Evolutionary conservation across 495 filamentous ascomycete species (phyloP).

Genomic region (Hypomontagnella submonticulosa): DNA sequence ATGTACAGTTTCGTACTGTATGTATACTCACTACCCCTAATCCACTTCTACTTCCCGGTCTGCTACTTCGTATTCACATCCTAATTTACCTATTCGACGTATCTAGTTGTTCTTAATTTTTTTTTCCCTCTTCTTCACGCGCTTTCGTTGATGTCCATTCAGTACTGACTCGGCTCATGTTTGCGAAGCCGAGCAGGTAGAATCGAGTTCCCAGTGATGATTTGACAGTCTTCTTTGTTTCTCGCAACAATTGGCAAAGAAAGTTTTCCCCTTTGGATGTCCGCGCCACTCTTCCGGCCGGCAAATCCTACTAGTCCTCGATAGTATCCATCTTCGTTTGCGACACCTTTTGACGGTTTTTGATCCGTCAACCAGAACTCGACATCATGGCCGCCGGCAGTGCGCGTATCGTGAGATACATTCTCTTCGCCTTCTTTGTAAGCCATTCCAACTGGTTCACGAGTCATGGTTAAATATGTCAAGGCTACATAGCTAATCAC

Average conservation of each 20-base stretch:
- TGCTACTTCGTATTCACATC: slow-evolving; percentile 38
- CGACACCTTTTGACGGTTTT: slow-evolving; percentile 12
- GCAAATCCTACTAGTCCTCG: slow-evolving; percentile 19
- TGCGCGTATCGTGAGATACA: slow-evolving; percentile 83
- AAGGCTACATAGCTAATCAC: slow-evolving; percentile 22
- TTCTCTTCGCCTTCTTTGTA: slow-evolving; percentile 88
- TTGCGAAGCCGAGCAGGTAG: slow-evolving; percentile 20
- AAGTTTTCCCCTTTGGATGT: slow-evolving; percentile 34
- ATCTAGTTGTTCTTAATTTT: slow-evolving; percentile 15
- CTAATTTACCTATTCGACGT: slow-evolving; percentile 18
- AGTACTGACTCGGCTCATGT: slow-evolving; percentile 10
- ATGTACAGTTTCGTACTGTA: slow-evolving; percentile 12
- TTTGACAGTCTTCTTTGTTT: slow-evolving; percentile 39
- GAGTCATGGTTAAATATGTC: neutral
- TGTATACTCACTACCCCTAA: slow-evolving; percentile 24
- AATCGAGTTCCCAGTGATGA: slow-evolving; percentile 38
- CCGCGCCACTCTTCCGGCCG: slow-evolving; percentile 27
- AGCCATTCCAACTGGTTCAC: slow-evolving; percentile 45
- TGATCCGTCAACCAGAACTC: slow-evolving; percentile 22
- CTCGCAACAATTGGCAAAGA: slow-evolving; percentile 24
- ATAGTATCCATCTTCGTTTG: slow-evolving; percentile 5
- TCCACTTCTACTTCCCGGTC: slow-evolving; percentile 18
- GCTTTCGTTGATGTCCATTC: slow-evolving; percentile 6
- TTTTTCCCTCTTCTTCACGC: slow-evolving; percentile 12
- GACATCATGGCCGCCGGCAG: slow-evolving; percentile 72